Conservation (phyloP, 805 yeast species). For the Saturnispora serradocipensis region DNA sequence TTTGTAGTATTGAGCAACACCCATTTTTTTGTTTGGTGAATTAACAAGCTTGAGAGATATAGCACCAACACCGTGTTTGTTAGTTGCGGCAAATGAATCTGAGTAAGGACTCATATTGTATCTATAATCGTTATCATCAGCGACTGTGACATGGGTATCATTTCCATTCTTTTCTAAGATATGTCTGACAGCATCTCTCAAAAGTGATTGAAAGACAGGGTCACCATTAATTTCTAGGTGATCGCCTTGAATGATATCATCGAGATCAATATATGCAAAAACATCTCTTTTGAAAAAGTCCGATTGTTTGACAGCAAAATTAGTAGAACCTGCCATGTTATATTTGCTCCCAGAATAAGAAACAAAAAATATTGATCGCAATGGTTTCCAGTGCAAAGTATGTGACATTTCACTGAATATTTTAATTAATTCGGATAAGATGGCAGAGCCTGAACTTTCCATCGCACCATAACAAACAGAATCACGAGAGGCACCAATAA, state of each 20-base stretch:
- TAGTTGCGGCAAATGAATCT: conserved; percentile 45
- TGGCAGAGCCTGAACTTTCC: conserved; percentile 66
- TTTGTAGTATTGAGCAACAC: conserved; percentile 33
- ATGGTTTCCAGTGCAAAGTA: conserved; percentile 69
- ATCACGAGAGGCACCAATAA: conserved; percentile 81
- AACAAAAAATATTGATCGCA: conserved; percentile 71
- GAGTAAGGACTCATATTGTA: conserved; percentile 3
- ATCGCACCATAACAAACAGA: conserved; percentile 60
- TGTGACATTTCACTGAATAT: conserved; percentile 55
- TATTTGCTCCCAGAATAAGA: conserved; percentile 79
- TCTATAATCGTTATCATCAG: not conserved
- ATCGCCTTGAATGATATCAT: conserved; percentile 50
- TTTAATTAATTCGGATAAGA: conserved; percentile 62
- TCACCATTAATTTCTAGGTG: conserved; percentile 41
- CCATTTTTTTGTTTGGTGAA: conserved; percentile 14
- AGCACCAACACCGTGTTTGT: conserved; percentile 59
- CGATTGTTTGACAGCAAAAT: conserved; percentile 54
- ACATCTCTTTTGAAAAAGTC: conserved; percentile 50
- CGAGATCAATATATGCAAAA: conserved; percentile 63
- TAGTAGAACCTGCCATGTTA: conserved; percentile 78
- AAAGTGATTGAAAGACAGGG: conserved; percentile 49
- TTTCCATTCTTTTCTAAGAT: conserved; percentile 19
- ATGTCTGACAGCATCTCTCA: conserved; percentile 33
- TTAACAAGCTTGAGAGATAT: conserved; percentile 44
- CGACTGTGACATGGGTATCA: conserved; percentile 46